These are phyloP conservation scores for Oryza meridionalis DNA, from an alignment of 176 grass and related monocot genomes.

Conservation along the genomic window DNA sequence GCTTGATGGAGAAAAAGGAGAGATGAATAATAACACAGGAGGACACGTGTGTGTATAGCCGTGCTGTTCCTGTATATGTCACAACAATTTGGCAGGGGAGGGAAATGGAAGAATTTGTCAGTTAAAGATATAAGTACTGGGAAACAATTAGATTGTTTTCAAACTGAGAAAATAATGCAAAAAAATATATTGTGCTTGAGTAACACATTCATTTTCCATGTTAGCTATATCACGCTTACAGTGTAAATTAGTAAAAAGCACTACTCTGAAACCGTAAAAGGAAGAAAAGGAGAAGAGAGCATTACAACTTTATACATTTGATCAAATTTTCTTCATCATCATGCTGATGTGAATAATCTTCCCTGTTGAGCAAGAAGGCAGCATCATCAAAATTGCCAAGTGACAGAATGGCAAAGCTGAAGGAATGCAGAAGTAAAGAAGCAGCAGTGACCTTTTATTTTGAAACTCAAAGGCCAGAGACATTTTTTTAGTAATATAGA, in stretches of 20 bases:
- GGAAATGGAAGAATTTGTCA: background rate
- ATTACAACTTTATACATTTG: conserved; percentile 8
- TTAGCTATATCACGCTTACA: background rate
- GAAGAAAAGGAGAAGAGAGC: background rate
- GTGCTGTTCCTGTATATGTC: background rate
- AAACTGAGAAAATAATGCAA: background rate
- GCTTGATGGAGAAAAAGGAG: background rate
- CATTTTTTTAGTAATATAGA: background rate
- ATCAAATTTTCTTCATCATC: background rate
- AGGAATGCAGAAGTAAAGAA: background rate
- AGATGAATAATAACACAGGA: background rate
- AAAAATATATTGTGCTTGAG: background rate
- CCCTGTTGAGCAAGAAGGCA: conserved; percentile 1
- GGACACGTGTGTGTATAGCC: background rate
- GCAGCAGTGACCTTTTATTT: conserved; percentile 7
- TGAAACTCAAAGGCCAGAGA: background rate
- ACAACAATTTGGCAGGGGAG: background rate
- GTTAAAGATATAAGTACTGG: background rate
- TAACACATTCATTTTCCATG: background rate
- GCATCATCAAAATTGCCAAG: background rate
- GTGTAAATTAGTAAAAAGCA: background rate
- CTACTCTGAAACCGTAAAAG: background rate
- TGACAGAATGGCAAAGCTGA: background rate
- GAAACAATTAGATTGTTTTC: background rate
- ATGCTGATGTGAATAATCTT: background rate